Evolutionary conservation across 306 rosid species (phyloP), one percentile per base, ranked within the genome.

Genomic region (Leucaena leucocephala): DNA sequence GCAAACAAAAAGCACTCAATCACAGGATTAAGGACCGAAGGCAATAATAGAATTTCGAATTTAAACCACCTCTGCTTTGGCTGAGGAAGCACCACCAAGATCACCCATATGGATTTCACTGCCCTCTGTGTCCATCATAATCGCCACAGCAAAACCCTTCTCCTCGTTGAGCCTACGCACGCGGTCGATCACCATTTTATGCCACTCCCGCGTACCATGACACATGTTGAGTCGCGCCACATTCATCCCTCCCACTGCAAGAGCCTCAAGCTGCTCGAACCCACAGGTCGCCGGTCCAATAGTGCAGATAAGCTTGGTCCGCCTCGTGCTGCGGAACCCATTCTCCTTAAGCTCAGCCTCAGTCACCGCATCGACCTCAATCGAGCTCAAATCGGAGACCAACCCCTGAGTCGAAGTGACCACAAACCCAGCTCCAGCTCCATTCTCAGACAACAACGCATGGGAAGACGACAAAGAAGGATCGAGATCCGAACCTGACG

Each of bases 31-130:
- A 52, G 64, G 49, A 57, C 22, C 39, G 16, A 19, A 10, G 57
- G 49, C n/a, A 78, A 33, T 19, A 55, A 55, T 16, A 48, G 76
- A 78, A 54, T 43, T 49, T 19, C 2, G 7, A 19, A 49, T 33
- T 50, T 15, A 39, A 43, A 39, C 10, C 36, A 93, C 98, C 87
- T 96, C 99, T 15, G 99, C 97, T 87, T 91, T 96, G 79, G 82
- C 96, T 2, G 99, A 96, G 40, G 99, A 83, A 74, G 97, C 86
- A 33, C 98, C 99, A 39, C 96, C 97, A 64, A 96, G 86, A 78
- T 96, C 99, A 14, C 99, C 99, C 99, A 96, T 96, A 66, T 96
- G 99, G 84, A 96, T 96, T 87, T 96, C 99, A 76, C 99, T 96
- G 15, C 99, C 99, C 78, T 96, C 98, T 0, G 99, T 96, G 49